Evolutionary conservation across 148 eudicot species (phyloP).

Genomic region (Oxyria digyna): DNA sequence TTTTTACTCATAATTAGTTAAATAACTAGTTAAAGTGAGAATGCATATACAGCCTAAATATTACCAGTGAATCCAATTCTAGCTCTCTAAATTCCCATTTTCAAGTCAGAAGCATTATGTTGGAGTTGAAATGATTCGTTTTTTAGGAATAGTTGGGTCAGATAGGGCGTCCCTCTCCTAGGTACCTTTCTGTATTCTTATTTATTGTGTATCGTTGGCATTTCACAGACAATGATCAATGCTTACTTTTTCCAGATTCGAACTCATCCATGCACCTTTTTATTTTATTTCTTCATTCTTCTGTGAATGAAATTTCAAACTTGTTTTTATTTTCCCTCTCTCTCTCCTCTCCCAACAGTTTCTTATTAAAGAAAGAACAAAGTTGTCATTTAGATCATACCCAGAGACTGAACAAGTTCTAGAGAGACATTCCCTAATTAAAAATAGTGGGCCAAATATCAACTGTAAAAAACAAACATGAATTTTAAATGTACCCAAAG

Average conservation of each 20-base stretch:
- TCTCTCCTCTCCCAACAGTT: not conserved
- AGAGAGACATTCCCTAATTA: not conserved
- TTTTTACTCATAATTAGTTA: no score
- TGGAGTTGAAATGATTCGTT: not conserved
- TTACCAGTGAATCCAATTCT: no score
- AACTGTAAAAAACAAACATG: not conserved
- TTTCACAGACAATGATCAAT: not conserved
- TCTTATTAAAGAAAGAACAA: not conserved
- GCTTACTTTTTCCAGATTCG: conserved; percentile 7
- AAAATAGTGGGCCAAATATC: not conserved
- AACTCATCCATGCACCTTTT: not conserved
- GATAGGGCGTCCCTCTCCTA: not conserved
- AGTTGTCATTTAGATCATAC: not conserved
- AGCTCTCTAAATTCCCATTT: no score
- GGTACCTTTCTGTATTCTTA: not conserved
- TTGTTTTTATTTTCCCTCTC: not conserved
- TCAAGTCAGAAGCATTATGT: not conserved
- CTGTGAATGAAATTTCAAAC: not conserved
- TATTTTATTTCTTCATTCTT: not conserved
- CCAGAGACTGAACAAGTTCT: not conserved
- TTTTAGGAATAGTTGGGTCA: not conserved
- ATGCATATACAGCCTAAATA: no score
- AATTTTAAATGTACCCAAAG: not conserved
- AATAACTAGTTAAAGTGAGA: no score
- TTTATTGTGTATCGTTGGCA: conserved; percentile 1